Percentiles rank a stretch among this genome's conserved stretches.
These are phyloP conservation scores for Hymenoscyphus fraxineus DNA, from an alignment of 2,329 filamentous ascomycete genomes.

Conservation along the genomic window DNA sequence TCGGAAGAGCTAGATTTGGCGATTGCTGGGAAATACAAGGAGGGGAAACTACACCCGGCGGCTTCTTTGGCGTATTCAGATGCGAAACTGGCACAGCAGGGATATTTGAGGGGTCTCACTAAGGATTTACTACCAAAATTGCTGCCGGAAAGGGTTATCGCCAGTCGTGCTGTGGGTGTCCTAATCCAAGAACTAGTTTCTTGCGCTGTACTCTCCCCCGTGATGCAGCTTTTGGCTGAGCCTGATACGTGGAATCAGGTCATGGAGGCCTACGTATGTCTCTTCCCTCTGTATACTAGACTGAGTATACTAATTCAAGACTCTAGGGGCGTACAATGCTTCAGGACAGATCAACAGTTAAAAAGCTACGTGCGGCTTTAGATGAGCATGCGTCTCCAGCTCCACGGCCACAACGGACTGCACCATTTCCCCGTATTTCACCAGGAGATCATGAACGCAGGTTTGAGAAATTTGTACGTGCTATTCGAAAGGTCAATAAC, in stretches of 20 bases:
- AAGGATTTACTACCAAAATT: constrained; percentile 69
- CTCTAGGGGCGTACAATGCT: constrained; percentile 71
- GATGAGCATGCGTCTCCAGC: constrained; percentile 90
- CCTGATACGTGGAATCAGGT: constrained; percentile 97
- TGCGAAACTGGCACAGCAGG: constrained; percentile 79
- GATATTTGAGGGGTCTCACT: constrained; percentile 76
- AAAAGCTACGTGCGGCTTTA: constrained; percentile 83
- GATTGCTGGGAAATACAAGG: constrained; percentile 88
- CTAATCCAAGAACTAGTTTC: constrained; percentile 87
- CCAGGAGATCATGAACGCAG: constrained; percentile 84
- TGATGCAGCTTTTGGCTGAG: constrained; percentile 77
- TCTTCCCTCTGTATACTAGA: not conserved
- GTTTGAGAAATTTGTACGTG: constrained; percentile 91
- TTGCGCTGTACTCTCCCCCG: constrained; percentile 82
- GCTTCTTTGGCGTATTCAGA: constrained; percentile 80
- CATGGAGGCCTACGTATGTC: constrained; percentile 72
- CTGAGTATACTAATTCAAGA: not conserved
- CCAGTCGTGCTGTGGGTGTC: constrained; percentile 75
- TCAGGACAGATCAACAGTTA: constrained; percentile 92
- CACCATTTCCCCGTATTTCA: constrained; percentile 72
- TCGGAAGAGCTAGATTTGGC: constrained; percentile 93
- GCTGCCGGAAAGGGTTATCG: constrained; percentile 68
- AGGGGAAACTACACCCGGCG: constrained; percentile 84
- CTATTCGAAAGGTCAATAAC: constrained; percentile 83
- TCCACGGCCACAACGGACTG: constrained; percentile 60